Percentiles rank a stretch among this genome's conserved stretches.
Conservation (phyloP, 2,329 filamentous ascomycete species). For the Dactylellina parvicollis region DNA sequence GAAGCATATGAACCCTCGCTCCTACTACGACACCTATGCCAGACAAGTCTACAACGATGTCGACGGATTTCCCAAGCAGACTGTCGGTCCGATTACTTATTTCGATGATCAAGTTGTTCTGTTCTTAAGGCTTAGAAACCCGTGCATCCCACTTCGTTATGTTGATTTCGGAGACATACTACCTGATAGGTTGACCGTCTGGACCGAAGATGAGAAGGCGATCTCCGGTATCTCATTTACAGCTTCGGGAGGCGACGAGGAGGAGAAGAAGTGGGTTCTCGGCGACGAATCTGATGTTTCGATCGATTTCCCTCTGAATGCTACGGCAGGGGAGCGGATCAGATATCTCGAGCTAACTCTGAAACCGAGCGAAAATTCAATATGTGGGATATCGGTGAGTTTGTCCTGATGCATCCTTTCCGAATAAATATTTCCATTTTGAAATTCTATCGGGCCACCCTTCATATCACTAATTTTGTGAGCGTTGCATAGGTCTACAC, state of each 20-base stretch:
- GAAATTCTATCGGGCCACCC: not conserved
- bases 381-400: constrained; percentile 3
- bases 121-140: not conserved
- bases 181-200: constrained; percentile 1
- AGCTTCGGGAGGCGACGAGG: not conserved
- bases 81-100: not conserved
- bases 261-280: not conserved
- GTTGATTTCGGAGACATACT: not conserved
- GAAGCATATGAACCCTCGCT: not conserved
- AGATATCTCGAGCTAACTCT: not conserved
- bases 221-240: constrained; percentile 4
- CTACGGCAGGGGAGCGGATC: not conserved
- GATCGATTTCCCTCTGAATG: constrained; percentile 16
- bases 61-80: not conserved
- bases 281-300: not conserved
- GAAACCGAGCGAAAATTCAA: not conserved
- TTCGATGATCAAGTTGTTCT: not conserved
- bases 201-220: not conserved
- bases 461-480: not conserved
- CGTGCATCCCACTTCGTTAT: not conserved
- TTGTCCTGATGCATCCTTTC: not conserved
- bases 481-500: constrained; percentile 9
- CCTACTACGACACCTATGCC: not conserved
- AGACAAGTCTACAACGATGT: not conserved
- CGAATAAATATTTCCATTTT: not conserved